Conservation (phyloP, 768 basidiomycete genomes). For the Termitomyces sp. region DNA sequence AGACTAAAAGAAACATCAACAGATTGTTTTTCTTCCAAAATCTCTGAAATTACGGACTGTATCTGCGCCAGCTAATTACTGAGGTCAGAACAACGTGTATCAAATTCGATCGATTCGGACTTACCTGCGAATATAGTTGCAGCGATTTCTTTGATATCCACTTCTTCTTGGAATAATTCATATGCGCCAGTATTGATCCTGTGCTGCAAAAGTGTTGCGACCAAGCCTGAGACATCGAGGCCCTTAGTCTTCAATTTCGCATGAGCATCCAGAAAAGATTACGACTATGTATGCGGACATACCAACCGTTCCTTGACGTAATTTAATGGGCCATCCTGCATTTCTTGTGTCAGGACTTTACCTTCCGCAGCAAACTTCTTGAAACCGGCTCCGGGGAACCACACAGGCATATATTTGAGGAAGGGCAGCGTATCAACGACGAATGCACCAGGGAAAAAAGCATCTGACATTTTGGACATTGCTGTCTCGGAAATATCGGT, state of each 20-base stretch:
- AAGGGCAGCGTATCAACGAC: slow-evolving; percentile 25
- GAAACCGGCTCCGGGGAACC: slow-evolving; percentile 32
- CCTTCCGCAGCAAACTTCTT: slow-evolving; percentile 12
- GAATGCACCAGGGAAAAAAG: slow-evolving; percentile 18
- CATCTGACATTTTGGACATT: slow-evolving; percentile 5
- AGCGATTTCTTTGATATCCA: slow-evolving; percentile 10
- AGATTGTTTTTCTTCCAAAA: no score
- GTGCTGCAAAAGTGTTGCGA: slow-evolving; percentile 8
- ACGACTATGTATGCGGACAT: not conserved
- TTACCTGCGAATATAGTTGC: slow-evolving; percentile 16
- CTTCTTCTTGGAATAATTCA: not conserved
- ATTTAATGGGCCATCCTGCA: slow-evolving; percentile 13
- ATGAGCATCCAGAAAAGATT: not conserved
- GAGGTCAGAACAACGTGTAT: not conserved
- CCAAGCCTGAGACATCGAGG: slow-evolving; percentile 3
- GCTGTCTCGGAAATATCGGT: slow-evolving; percentile 19
- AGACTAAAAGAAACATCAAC: not conserved
- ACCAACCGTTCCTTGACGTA: slow-evolving; percentile 16
- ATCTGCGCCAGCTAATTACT: slow-evolving; percentile 10
- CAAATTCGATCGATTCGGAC: not conserved
- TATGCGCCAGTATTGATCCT: not conserved
- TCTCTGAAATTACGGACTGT: slow-evolving; percentile 8
- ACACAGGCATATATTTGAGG: slow-evolving; percentile 31
- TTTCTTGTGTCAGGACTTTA: slow-evolving; percentile 8
- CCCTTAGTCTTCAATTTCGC: slow-evolving; percentile 1